A percentile compares a stretch with the other conserved stretches of the same genome.
These are phyloP conservation scores for Clarireedia homoeocarpa DNA, from an alignment of 2,329 filamentous ascomycete species.

Conservation along the genomic window DNA sequence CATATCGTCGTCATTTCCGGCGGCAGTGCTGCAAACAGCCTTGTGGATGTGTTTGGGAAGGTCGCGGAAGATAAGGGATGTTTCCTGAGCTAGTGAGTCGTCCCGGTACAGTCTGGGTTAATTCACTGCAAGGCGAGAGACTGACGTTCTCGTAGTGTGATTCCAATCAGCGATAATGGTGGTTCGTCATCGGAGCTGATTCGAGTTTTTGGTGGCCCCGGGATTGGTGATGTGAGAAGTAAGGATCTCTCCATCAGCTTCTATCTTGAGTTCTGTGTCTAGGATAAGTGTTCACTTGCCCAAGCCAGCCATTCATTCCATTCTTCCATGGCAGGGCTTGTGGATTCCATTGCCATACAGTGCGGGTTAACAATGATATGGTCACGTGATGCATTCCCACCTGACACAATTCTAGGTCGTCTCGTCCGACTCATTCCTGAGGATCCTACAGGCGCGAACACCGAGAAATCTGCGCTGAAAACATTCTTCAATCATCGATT, in stretches of 20 bases:
- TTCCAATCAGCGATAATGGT: conserved; percentile 93
- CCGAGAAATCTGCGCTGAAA: conserved; percentile 69
- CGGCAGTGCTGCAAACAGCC: conserved; percentile 86
- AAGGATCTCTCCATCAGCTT: conserved; percentile 13
- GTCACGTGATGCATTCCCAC: neutral
- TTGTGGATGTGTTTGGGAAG: conserved; percentile 79
- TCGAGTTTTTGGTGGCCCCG: conserved; percentile 87
- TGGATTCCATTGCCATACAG: neutral
- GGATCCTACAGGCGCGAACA: conserved; percentile 35
- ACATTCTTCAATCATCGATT: conserved; percentile 83
- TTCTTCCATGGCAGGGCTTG: too few relatives aligned
- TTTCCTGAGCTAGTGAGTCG: conserved; percentile 29
- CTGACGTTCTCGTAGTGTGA: conserved; percentile 57
- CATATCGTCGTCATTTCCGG: conserved; percentile 77
- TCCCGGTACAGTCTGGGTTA: neutral
- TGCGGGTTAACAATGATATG: neutral
- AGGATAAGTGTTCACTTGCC: neutral
- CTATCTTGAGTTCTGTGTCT: neutral
- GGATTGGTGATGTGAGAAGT: conserved; percentile 73
- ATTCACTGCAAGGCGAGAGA: neutral
- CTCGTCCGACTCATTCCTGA: conserved; percentile 85
- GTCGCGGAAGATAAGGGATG: conserved; percentile 33
- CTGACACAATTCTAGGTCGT: conserved; percentile 49
- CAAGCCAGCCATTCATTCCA: neutral
- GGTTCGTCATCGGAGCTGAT: conserved; percentile 91